Base-by-base conservation (phyloP, 805 yeast species). In the Cyberlindnera americana region DNA sequence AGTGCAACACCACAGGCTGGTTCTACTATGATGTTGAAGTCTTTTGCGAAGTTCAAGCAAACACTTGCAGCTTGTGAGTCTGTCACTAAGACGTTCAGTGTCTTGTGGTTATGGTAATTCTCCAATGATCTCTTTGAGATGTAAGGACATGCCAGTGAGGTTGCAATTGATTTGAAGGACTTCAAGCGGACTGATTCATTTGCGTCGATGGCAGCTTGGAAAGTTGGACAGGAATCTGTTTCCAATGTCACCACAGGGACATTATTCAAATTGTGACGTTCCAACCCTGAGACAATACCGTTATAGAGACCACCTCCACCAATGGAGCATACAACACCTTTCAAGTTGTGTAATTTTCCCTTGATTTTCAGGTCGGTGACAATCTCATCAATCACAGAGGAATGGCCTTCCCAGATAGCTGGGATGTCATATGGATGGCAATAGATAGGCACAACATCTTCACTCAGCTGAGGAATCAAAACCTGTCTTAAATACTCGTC, bases 1-100 rank as follows among this genome's bases (percentile, higher is more conserved):
- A 82, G 56, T 0, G 86, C 76, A 2, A 84, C 84, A 4, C 87
- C 87, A 57, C 88, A 82, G 1, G 88, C 88, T 0, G 87, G 87
- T 55, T 82, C 88, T 0, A 79, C 74, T 18, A 77, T 60, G 33
- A 65, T 62, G 40, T 73, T 72, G 46, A 67, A 76, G 41, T 76
- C 77, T 3, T 65, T 53, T 6, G 78, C 73, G 49, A 71, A 78
- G 30, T 59, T 63, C 19, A 77, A 51, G 35, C 81, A 69, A 1
- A 82, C 76, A 13, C 58, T 57, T 0, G 81, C 68, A 1, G 85
- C 81, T 28, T 79, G 78, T 3, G 62, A 43, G 50, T 83, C 90
- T 19, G 71, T 64, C 2, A 76, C 69, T 11, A 70, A 64, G 2
- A 70, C 47, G 2, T 77, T 63, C 28, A 47, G 59, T 3, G 73